These are phyloP conservation scores for Apiospora arundinis DNA, from an alignment of 2,329 filamentous ascomycete genomes.

Conservation along the genomic window DNA sequence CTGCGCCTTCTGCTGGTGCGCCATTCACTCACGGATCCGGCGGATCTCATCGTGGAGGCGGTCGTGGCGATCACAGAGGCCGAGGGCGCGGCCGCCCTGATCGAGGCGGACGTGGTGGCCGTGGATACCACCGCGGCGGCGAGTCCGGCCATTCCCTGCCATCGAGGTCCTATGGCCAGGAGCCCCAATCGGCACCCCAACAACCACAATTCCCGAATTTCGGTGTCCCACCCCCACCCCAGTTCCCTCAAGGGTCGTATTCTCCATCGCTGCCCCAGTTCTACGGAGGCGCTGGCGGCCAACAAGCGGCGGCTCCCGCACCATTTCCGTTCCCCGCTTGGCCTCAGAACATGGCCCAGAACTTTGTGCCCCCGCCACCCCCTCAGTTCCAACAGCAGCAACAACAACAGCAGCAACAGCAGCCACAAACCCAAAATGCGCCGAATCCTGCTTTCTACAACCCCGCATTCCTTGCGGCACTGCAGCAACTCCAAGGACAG, in stretches of 20 bases:
- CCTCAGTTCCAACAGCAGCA: slow-evolving; percentile 47
- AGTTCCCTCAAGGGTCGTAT: slow-evolving; percentile 43
- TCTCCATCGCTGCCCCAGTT: slow-evolving; percentile 33
- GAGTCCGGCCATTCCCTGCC: slow-evolving; percentile 53
- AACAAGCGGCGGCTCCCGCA: slow-evolving; percentile 45
- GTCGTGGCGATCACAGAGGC: slow-evolving; percentile 54
- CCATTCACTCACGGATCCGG: slow-evolving; percentile 45
- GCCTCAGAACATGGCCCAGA: slow-evolving; percentile 44
- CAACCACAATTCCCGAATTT: slow-evolving; percentile 29
- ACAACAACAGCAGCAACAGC: slow-evolving; percentile 45
- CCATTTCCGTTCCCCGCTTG: slow-evolving; percentile 53
- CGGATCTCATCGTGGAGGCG: slow-evolving; percentile 40
- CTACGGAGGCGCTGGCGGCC: slow-evolving; percentile 45
- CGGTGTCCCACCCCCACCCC: slow-evolving; percentile 35
- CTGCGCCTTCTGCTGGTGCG: slow-evolving; percentile 47
- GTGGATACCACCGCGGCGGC: slow-evolving; percentile 50
- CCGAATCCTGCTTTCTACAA: slow-evolving; percentile 47
- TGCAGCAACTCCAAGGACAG: slow-evolving; percentile 49
- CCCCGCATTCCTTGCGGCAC: slow-evolving; percentile 61
- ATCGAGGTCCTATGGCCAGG: slow-evolving; percentile 38
- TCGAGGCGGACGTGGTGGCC: slow-evolving; percentile 46
- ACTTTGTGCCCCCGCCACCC: slow-evolving; percentile 45
- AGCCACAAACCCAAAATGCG: slow-evolving; percentile 42
- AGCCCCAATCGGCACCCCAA: slow-evolving; percentile 44
- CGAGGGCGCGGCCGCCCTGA: slow-evolving; percentile 48